Conservation (phyloP, 768 basidiomycete genomes). For the Rhodotorula graminis region DNA sequence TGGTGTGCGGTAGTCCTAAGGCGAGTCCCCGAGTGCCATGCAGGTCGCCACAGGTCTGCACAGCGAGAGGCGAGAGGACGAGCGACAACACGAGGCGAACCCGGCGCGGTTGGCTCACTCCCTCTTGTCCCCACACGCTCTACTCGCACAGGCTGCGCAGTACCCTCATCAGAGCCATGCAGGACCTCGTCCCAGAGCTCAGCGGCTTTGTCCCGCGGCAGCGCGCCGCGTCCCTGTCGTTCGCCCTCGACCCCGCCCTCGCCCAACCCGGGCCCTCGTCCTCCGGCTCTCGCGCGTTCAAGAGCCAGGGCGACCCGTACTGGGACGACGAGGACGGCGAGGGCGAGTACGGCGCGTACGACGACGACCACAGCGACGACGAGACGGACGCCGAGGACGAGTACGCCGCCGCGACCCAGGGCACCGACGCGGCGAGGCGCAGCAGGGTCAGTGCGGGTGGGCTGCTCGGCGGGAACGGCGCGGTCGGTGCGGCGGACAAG, state of each 20-base stretch:
- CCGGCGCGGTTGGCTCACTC: too few species aligned
- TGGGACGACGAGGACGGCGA: conserved; percentile 28
- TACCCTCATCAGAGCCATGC: neutral
- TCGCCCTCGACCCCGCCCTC: conserved; percentile 42
- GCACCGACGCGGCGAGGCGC: neutral
- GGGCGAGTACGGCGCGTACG: neutral
- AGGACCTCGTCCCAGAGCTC: conserved; percentile 19
- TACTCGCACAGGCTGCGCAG: neutral
- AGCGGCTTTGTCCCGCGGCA: conserved; percentile 8
- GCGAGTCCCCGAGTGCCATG: neutral
- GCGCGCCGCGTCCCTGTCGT: neutral
- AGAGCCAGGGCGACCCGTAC: neutral
- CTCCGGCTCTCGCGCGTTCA: neutral
- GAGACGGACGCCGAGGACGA: conserved; percentile 37
- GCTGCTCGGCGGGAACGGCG: neutral
- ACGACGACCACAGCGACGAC: conserved; percentile 2
- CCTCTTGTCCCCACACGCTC: too few species aligned
- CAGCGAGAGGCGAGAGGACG: neutral
- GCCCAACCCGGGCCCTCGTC: conserved; percentile 1
- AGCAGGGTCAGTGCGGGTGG: neutral
- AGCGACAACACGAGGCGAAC: neutral
- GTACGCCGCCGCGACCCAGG: neutral
- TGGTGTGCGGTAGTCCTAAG: neutral
- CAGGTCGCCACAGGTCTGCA: neutral
- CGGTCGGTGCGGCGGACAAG: neutral